phyloP scores from a whole-genome alignment of 2,329 filamentous ascomycete genomes.

The Fusarium marasasianum region DNA sequence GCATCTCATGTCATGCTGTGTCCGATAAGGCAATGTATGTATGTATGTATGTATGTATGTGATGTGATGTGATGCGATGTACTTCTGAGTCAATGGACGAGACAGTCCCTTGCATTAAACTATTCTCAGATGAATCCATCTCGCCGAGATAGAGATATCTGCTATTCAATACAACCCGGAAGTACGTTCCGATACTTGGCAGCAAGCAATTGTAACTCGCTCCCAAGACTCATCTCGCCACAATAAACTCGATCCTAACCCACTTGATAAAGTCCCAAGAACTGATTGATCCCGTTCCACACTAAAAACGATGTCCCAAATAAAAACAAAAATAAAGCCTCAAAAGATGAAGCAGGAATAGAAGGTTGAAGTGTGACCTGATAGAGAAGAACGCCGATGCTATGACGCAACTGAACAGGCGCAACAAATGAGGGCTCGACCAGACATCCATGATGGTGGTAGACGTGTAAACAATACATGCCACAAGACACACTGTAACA shows the following conservation, averaged over 20 bases:
- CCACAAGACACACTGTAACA: background rate
- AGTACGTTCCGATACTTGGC: background rate
- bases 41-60: background rate
- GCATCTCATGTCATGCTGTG: background rate
- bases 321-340: background rate
- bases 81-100: background rate
- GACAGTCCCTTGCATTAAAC: background rate
- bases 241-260: background rate
- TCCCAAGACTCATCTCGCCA: background rate
- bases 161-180: background rate
- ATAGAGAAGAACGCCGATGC: slow-evolving; percentile 37
- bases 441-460: background rate
- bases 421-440: slow-evolving; percentile 4
- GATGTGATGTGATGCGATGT: background rate
- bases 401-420: slow-evolving; percentile 37
- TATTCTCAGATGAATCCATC: background rate
- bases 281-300: slow-evolving; percentile 16
- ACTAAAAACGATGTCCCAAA: background rate
- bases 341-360: background rate
- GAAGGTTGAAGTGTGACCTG: background rate
- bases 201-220: background rate
- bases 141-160: background rate
- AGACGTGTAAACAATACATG: background rate
- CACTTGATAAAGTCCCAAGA: background rate
- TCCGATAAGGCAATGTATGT: background rate